Conservation (phyloP, 495 filamentous ascomycete species). For the Penicillium salamii region DNA sequence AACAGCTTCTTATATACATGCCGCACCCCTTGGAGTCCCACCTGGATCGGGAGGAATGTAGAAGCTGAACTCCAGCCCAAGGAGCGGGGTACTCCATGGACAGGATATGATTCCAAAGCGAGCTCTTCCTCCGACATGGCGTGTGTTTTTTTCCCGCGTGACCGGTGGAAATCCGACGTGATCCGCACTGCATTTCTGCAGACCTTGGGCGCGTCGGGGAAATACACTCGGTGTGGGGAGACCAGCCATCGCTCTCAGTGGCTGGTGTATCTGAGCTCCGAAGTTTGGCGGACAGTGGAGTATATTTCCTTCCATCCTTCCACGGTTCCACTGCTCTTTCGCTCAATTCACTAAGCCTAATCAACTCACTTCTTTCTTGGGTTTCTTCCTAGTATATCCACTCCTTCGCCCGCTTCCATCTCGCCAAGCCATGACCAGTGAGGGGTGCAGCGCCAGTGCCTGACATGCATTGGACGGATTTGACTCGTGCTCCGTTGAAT, state of each 20-base stretch:
- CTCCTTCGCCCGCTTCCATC: background rate
- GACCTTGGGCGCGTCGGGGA: background rate
- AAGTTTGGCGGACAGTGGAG: background rate
- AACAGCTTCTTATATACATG: slow-evolving; percentile 2
- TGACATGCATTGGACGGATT: background rate
- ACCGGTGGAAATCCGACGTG: slow-evolving; percentile 17
- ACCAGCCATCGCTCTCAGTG: background rate
- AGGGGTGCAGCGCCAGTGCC: background rate
- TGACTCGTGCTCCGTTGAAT: background rate
- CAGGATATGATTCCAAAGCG: background rate
- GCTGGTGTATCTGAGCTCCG: background rate
- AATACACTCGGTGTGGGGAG: background rate
- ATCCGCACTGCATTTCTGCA: slow-evolving; percentile 19
- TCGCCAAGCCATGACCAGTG: background rate
- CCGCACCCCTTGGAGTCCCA: background rate
- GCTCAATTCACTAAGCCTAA: too few species aligned
- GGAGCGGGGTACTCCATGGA: background rate
- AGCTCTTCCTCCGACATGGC: slow-evolving; percentile 4
- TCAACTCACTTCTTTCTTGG: too few species aligned
- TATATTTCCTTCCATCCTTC: background rate
- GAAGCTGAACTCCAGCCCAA: background rate
- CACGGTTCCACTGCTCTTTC: background rate
- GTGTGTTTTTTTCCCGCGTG: slow-evolving; percentile 7
- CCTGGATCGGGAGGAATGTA: background rate
- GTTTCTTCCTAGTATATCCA: too few species aligned